Evolutionary conservation across 2,329 filamentous ascomycete genomes (phyloP).

Genomic region (Dactylellina sp.): DNA sequence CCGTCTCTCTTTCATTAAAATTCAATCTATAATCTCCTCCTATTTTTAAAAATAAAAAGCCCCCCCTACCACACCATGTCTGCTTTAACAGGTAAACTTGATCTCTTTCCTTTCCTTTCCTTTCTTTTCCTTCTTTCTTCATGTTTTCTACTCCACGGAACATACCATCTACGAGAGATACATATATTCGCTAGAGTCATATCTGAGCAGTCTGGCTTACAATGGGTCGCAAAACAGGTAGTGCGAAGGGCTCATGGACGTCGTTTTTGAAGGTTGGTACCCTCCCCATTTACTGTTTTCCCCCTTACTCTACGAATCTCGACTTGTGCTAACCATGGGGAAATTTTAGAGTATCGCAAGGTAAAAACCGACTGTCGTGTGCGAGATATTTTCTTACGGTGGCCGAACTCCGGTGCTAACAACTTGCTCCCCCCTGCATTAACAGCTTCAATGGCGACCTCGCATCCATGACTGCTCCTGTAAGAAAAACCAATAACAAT

Average conservation of each 20-base stretch:
- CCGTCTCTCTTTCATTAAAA: background rate
- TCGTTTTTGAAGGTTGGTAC: conserved; percentile 60
- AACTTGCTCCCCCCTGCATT: conserved; percentile 64
- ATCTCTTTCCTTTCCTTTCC: background rate
- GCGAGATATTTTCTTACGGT: conserved; percentile 7
- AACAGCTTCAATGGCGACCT: conserved; percentile 84
- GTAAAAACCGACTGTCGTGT: conserved; percentile 36
- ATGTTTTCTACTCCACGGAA: background rate
- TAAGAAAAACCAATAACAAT: conserved; percentile 44
- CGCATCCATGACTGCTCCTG: conserved; percentile 80
- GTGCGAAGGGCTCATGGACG: conserved; percentile 59
- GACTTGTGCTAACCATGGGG: background rate
- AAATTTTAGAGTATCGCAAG: conserved; percentile 49
- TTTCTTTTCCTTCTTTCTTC: background rate
- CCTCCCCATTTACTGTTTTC: conserved; percentile 4
- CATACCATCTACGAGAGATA: background rate
- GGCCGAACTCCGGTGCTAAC: conserved; percentile 10
- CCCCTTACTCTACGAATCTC: conserved; percentile 8
- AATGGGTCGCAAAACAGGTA: conserved; percentile 58
- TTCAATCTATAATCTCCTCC: background rate
- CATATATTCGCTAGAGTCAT: too few relatives aligned
- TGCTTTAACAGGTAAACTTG: conserved; percentile 43
- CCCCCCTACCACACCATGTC: conserved; percentile 21
- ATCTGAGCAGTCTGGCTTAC: conserved; percentile 49
- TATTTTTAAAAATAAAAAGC: conserved; percentile 1